Base-by-base conservation (phyloP, 140 eudicot species). In the Flaveria floridana region DNA sequence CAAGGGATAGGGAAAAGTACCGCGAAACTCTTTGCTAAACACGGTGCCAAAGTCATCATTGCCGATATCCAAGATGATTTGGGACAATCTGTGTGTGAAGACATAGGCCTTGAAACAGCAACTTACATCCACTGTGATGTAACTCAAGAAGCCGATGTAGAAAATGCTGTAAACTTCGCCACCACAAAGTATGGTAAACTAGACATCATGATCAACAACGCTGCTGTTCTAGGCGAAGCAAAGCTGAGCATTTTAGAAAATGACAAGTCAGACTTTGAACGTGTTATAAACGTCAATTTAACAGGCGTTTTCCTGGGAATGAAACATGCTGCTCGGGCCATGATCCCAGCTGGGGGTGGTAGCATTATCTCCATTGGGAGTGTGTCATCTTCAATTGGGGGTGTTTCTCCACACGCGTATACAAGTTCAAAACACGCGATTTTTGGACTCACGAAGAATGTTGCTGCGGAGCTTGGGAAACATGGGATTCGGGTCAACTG, bases 311-410 rank as follows among this genome's bases (percentile, higher is more conserved):
- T 83, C 56, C 68, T 87, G 25, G 86, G 92, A 23, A 68, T 57
- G 3, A 87, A 87, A 48, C 87, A 87, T 15, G 92, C 84, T 0
- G 87, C 93, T 8, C 86, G 85, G 4, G 86, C 72, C 42, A 87
- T 85, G 89, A 78, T 87, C 42, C 88, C 83, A 0, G 48, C 72
- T 7, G 44, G 68, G 1, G 6, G 66, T 1, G 89, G 89, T 1
- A 78, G 80, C 68, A 85, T 87, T 25, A 83, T 87, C 3, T 59
- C 80, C 7, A 52, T 76, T 2, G 86, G 77, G 2, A 87, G 87
- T 25, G 80, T 74, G 3, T 75, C 70, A 20, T 65, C 72, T 1
- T 16, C 53, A 0, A 20, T 77, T 0, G 86, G 88, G 0, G 85
- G 85, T 7, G 62, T 56, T 8, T 68, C 78, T 1, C 18, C 80